These are phyloP conservation scores for Myotisia sp. DNA, from an alignment of 2,329 filamentous ascomycete species.

Conservation along the genomic window DNA sequence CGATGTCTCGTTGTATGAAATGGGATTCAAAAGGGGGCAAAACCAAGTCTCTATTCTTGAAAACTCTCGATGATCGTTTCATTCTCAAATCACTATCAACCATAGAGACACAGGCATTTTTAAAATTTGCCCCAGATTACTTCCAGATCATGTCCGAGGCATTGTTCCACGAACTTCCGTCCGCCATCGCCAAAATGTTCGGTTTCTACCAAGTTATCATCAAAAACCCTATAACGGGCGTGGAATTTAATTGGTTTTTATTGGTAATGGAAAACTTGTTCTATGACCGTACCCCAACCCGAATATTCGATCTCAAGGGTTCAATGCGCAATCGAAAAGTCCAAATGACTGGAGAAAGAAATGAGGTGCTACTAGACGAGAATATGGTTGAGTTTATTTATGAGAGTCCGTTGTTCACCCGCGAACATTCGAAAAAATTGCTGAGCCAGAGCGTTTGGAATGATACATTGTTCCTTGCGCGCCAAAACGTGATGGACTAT, in stretches of 20 bases:
- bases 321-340: conserved; percentile 98
- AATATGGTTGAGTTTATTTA: conserved; percentile 99
- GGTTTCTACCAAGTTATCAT: conserved; percentile 96
- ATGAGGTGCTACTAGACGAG: conserved; percentile 91
- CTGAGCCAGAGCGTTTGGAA: conserved; percentile 90
- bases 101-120: conserved; percentile 83
- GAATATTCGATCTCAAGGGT: conserved; percentile 91
- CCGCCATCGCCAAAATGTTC: conserved; percentile 97
- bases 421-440: conserved; percentile 91
- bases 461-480: conserved; percentile 84
- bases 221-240: conserved; percentile 81
- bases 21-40: conserved; percentile 98
- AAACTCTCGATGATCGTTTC: conserved; percentile 87
- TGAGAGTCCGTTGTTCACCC: conserved; percentile 84
- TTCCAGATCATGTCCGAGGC: conserved; percentile 96
- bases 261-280: conserved; percentile 96
- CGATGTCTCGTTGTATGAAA: conserved; percentile 83
- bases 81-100: conserved; percentile 83
- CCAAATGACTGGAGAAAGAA: conserved; percentile 83
- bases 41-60: conserved; percentile 92
- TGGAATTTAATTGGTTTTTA: conserved; percentile 87
- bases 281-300: conserved; percentile 79
- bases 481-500: conserved; percentile 98
- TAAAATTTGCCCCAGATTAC: conserved; percentile 91
- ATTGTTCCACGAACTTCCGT: conserved; percentile 85